phyloP scores from a whole-genome alignment of 331 rosid genomes.

The Pyrus hybrid region DNA sequence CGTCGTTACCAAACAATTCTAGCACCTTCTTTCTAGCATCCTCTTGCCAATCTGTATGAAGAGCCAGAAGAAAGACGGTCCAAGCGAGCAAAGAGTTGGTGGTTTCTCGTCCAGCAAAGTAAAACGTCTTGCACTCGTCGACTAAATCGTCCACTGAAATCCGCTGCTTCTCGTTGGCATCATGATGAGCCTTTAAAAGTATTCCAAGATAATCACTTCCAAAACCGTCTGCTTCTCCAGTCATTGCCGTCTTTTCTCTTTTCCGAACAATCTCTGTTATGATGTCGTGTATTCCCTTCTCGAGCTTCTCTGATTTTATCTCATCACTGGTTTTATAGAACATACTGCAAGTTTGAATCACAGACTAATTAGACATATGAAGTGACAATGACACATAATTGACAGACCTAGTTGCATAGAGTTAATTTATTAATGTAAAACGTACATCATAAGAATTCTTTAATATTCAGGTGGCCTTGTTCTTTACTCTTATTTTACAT shows the following conservation, averaged over 20 bases:
- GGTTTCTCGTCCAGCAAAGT: conserved; percentile 19
- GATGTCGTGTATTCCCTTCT: background rate
- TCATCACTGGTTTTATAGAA: conserved; percentile 9
- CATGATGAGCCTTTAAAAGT: conserved; percentile 21
- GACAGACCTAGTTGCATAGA: no score
- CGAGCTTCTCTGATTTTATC: conserved; percentile 18
- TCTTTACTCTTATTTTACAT: no score
- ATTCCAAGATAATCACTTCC: conserved; percentile 22
- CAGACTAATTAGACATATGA: no score
- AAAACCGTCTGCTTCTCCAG: background rate
- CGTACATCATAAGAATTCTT: no score
- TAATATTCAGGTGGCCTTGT: no score
- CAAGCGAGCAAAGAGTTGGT: conserved; percentile 16
- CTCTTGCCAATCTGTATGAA: conserved; percentile 21
- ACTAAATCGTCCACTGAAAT: conserved; percentile 13
- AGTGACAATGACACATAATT: no score
- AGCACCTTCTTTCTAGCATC: conserved; percentile 12
- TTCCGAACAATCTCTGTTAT: conserved; percentile 2
- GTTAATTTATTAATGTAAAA: no score
- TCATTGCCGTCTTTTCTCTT: conserved; percentile 13
- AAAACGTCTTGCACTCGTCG: conserved; percentile 26
- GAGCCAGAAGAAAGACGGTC: conserved; percentile 17
- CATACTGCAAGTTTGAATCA: conserved; percentile 5
- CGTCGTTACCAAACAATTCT: conserved; percentile 6
- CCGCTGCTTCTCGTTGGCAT: background rate